Conservation (phyloP, 2,329 filamentous ascomycete species). For the Phaeosphaeriaceae sp. region DNA sequence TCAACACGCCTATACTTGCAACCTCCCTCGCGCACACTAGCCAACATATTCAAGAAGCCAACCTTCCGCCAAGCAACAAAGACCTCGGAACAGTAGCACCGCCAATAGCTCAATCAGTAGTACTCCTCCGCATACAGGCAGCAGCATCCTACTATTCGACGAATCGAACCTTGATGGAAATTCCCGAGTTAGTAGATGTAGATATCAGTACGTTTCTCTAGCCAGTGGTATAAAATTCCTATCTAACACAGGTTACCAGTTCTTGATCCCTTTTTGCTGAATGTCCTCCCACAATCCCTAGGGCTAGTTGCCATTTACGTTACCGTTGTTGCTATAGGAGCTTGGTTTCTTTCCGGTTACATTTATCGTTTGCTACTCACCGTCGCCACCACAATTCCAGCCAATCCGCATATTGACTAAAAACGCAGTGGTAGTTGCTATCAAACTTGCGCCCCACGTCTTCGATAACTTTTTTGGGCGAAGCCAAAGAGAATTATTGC, state of each 20-base stretch:
- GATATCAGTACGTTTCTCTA: conserved; percentile 63
- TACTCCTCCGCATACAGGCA: conserved; percentile 76
- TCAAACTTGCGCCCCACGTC: not conserved
- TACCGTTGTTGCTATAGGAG: conserved; percentile 61
- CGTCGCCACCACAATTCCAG: conserved; percentile 20
- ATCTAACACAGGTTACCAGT: conserved; percentile 54
- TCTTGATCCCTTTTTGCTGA: conserved; percentile 83
- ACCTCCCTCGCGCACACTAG: conserved; percentile 71
- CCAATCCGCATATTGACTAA: conserved; percentile 45
- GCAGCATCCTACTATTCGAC: conserved; percentile 86
- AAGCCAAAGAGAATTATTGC: too few relatives aligned
- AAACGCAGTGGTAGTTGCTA: not conserved
- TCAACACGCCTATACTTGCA: too few relatives aligned
- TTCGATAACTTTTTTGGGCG: not conserved
- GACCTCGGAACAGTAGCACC: not conserved
- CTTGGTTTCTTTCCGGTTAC: conserved; percentile 58
- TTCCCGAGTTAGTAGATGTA: conserved; percentile 74
- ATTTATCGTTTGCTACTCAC: conserved; percentile 46
- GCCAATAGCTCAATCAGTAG: conserved; percentile 55
- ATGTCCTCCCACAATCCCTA: conserved; percentile 79
- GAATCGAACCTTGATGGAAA: conserved; percentile 74
- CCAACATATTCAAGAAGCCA: conserved; percentile 52
- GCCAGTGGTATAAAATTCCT: not conserved
- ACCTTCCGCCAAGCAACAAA: not conserved
- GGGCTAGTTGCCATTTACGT: conserved; percentile 75